Evolutionary conservation across 208 protist genomes (phyloP), one percentile per base, ranked within the genome.

Genomic region (Porcisia hertigi): DNA sequence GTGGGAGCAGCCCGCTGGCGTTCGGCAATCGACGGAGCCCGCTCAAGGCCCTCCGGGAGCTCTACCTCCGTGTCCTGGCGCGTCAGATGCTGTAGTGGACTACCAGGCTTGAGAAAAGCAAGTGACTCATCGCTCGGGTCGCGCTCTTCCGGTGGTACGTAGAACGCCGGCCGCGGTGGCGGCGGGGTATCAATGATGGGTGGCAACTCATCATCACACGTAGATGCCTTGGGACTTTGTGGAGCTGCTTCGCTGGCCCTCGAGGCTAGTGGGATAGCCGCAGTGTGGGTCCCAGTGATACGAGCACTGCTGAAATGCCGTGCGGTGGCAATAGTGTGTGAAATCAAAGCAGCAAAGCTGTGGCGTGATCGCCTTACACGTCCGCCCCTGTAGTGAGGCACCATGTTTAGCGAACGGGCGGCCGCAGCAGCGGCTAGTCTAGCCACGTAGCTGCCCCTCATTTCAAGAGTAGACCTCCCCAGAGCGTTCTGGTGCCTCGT

Each of bases 81-180:
- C 18, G 52, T 4, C 72, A 81, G 43, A 23, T 83, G 73, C 16
- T 83, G 55, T 57, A 86, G 57, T n/a, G 85, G 85, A 34, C 71
- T 84, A 25, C 81, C 80, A 16, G 75, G 66, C 52, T 78, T 83
- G 66, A 96, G 70, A 81, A 95, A 96, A 1, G 66, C 69, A 0
- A 97, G 80, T 9, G 90, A 96, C 47, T 87, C 85, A 69, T 95
- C 93, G 25, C 76, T 62, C 0, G 85, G 64, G 65, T 87, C 78
- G 25, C 93, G 89, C 82, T 94, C 59, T 69, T 86, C 86, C 0
- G 90, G 90, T 11, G 93, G 91, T 8, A 94, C 84, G 77, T 97
- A 97, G 58, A 76, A 83, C 16, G 87, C 84, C 1, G 93, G 89
- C 0, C 85, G 86, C 1, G 93, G 93, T 18, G 89, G 89, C 30